phyloP scores from a whole-genome alignment of 176 grass and related monocot species.

The Hyparrhenia diplandra region DNA sequence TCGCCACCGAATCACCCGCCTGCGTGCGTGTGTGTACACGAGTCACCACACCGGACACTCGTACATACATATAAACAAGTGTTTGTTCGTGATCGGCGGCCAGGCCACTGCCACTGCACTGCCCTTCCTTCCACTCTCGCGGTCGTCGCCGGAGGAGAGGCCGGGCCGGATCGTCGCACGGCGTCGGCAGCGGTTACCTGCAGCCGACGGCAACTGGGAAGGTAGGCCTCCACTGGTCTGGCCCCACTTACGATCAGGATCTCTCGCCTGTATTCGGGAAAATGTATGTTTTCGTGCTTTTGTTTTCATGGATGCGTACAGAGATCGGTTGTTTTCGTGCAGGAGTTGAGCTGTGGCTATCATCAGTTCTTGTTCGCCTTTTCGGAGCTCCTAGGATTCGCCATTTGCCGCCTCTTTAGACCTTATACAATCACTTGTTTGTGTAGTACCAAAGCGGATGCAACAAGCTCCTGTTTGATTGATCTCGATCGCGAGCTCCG shows the following conservation, averaged over 20 bases:
- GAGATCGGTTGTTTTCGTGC: background rate
- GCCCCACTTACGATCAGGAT: background rate
- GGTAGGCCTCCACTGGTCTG: background rate
- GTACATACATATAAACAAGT: conserved; percentile 4
- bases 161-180: background rate
- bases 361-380: background rate
- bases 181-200: background rate
- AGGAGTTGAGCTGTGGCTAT: background rate
- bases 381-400: conserved; percentile 22
- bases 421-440: background rate
- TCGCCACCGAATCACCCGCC: too few relatives aligned
- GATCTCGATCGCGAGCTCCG: background rate
- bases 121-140: too few relatives aligned
- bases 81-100: conserved; percentile 8
- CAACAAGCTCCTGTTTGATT: background rate
- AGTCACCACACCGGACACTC: background rate
- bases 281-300: background rate
- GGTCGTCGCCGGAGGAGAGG: background rate
- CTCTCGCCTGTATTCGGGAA: background rate
- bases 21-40: background rate
- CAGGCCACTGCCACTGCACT: background rate
- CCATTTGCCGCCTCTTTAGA: background rate
- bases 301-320: background rate
- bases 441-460: background rate
- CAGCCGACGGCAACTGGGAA: background rate